A percentile compares a stretch with the other conserved stretches of the same genome.
Evolutionary conservation across 2,329 filamentous ascomycete genomes (phyloP).

Genomic region (Ascochyta viciae-villosae): DNA sequence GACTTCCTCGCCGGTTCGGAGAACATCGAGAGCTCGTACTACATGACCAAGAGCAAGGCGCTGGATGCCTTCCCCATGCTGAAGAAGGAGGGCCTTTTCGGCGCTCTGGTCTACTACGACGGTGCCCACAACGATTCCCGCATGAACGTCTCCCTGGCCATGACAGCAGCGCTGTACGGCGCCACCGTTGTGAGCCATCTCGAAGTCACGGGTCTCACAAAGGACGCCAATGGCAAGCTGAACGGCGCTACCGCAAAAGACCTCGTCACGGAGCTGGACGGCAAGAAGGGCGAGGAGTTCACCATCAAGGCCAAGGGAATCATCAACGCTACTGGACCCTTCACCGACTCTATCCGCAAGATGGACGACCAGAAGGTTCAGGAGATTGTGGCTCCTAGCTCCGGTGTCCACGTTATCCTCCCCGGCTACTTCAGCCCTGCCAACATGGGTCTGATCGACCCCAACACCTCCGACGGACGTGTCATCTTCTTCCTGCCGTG

Average conservation of each 20-base stretch:
- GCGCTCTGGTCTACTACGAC: slow-evolving; percentile 88
- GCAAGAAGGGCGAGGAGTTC: slow-evolving; percentile 68
- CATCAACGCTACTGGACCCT: slow-evolving; percentile 89
- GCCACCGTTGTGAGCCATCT: slow-evolving; percentile 83
- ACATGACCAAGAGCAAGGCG: slow-evolving; percentile 84
- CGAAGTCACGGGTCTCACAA: slow-evolving; percentile 78
- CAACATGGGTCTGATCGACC: slow-evolving; percentile 88
- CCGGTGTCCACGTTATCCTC: slow-evolving; percentile 84
- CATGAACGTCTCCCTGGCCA: slow-evolving; percentile 88
- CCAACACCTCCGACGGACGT: slow-evolving; percentile 83
- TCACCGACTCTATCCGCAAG: slow-evolving; percentile 84
- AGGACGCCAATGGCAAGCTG: slow-evolving; percentile 74
- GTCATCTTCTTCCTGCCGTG: slow-evolving; percentile 94
- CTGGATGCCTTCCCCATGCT: slow-evolving; percentile 89
- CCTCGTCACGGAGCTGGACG: slow-evolving; percentile 69
- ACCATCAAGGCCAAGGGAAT: slow-evolving; percentile 78
- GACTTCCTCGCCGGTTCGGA: slow-evolving; percentile 85
- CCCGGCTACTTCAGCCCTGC: slow-evolving; percentile 86
- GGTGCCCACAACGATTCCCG: slow-evolving; percentile 91
- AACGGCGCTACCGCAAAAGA: slow-evolving; percentile 79
- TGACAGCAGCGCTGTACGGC: slow-evolving; percentile 88
- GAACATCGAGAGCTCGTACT: slow-evolving; percentile 89
- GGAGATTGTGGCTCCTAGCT: slow-evolving; percentile 85
- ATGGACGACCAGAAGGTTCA: slow-evolving; percentile 76
- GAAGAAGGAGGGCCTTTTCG: slow-evolving; percentile 78